A percentile compares a stretch with the other conserved stretches of the same genome.
These are phyloP conservation scores for Haematococcus sp. DNA, from an alignment of 139 green algal species.

Conservation along the genomic window DNA sequence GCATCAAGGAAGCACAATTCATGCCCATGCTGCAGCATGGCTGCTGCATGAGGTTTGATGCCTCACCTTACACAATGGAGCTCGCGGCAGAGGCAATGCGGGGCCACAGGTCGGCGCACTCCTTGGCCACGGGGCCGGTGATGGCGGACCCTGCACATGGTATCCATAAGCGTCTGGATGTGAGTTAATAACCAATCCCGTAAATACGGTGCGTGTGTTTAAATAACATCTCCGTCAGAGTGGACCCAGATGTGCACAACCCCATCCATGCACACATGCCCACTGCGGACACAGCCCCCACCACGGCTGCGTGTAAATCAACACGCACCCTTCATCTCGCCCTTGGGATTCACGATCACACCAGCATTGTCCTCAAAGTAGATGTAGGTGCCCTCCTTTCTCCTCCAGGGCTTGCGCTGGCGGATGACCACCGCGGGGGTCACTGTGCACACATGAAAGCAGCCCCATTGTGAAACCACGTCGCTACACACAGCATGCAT, in stretches of 20 bases:
- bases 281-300: no score
- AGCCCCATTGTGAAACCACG: no score
- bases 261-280: constrained; percentile 60
- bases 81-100: constrained; percentile 97
- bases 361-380: constrained; percentile 99
- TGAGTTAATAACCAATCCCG: no score
- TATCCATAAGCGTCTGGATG: no score
- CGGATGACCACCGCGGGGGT: constrained; percentile 93
- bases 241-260: no score
- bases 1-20: no score
- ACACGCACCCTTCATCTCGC: constrained; percentile 97
- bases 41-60: not conserved
- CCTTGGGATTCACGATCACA: constrained; percentile 99
- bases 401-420: constrained; percentile 97
- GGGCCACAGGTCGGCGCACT: constrained; percentile 99
- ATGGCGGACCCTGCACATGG: constrained; percentile 94
- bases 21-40: no score
- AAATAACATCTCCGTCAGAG: no score
- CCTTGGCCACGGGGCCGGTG: constrained; percentile 98
- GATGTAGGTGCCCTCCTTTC: constrained; percentile 98
- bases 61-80: constrained; percentile 86
- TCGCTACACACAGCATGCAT: no score
- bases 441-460: constrained; percentile 46
- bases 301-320: not conserved
- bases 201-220: no score